Evolutionary conservation across 2,329 filamentous ascomycete species (phyloP).

Genomic region (Talaromyces sp.): DNA sequence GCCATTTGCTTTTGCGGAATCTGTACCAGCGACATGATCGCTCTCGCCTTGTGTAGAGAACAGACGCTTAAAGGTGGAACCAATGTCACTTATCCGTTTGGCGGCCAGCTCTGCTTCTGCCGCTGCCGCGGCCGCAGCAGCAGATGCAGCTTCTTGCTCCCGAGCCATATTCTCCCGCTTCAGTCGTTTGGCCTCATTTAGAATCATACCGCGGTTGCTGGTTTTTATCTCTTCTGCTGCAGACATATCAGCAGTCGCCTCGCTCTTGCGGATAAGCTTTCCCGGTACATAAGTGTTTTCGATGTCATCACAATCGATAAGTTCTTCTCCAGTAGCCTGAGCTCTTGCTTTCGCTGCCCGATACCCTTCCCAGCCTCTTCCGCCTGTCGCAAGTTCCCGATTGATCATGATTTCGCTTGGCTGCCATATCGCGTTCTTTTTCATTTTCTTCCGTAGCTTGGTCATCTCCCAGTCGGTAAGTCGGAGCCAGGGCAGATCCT

Average conservation of each 20-base stretch:
- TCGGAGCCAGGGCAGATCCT: conserved; percentile 61
- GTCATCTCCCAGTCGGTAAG: conserved; percentile 67
- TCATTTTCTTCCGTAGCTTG: conserved; percentile 64
- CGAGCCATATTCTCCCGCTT: conserved; percentile 54
- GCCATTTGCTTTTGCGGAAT: conserved; percentile 7
- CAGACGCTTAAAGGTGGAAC: conserved; percentile 36
- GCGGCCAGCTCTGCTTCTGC: conserved; percentile 38
- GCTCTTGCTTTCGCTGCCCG: conserved; percentile 50
- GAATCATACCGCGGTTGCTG: conserved; percentile 58
- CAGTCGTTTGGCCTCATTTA: conserved; percentile 60
- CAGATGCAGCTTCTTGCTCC: conserved; percentile 43
- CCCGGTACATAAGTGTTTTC: conserved; percentile 38
- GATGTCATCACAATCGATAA: conserved; percentile 55
- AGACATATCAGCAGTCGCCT: conserved; percentile 38
- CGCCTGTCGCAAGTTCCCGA: conserved; percentile 59
- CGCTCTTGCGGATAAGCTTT: conserved; percentile 39
- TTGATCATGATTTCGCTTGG: conserved; percentile 66
- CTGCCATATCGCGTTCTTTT: conserved; percentile 68
- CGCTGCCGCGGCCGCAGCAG: conserved; percentile 26
- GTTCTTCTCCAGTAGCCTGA: conserved; percentile 50
- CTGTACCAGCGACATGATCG: conserved; percentile 24
- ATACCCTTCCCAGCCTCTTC: conserved; percentile 53
- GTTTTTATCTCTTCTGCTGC: conserved; percentile 49
- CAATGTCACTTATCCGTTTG: conserved; percentile 37
- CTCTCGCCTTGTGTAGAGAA: conserved; percentile 29